Base-by-base conservation (phyloP, 176 grass and related monocot species). In the Phoenix roebelenii region DNA sequence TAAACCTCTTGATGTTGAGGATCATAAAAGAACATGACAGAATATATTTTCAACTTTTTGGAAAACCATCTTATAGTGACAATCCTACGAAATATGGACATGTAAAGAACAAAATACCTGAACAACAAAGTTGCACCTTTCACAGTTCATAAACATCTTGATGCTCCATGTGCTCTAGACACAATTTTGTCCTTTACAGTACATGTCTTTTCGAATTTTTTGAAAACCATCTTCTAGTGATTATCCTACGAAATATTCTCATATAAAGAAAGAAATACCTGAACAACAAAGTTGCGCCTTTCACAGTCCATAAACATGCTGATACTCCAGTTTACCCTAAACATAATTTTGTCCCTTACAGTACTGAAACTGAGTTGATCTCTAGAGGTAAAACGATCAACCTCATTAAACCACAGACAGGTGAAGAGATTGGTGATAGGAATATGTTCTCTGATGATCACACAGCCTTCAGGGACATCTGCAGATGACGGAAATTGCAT, bases 381-480 rank as follows among this genome's bases (percentile, higher is more conserved):
- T 60, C 87, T 87, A 23, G 84, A 60, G 12, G 93, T 97, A 73
- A 92, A 97, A 44, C 76, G 83, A 61, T 97, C 93, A 59, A 92
- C 84, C 82, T 97, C 87, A 58, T 97, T 88, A 74, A 97, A 97
- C 87, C 93, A 92, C 35, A 92, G 78, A 68, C 87, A 97, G 51
- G 87, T 97, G 79, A 97, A 91, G 55, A 97, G 66, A 51, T 98
- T 88, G 5, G 87, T 98, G 54, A 98, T 88, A 28, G 81, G 81
- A 15, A 85, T 80, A 75, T 97, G 80, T 72, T 97, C 87, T 76
- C 61, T 90, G 50, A 97, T 85, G 63, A 98, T 92, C 50, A 98
- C 93, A 73, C 87, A 98, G 49, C 93, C 87, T 75, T 98, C 93
- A n/a, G 92, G 92, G 63, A 96, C 91, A 75, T 96, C 91, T 96